Conservation (phyloP, 2,329 filamentous ascomycete species). For the Fusarium sp. region DNA sequence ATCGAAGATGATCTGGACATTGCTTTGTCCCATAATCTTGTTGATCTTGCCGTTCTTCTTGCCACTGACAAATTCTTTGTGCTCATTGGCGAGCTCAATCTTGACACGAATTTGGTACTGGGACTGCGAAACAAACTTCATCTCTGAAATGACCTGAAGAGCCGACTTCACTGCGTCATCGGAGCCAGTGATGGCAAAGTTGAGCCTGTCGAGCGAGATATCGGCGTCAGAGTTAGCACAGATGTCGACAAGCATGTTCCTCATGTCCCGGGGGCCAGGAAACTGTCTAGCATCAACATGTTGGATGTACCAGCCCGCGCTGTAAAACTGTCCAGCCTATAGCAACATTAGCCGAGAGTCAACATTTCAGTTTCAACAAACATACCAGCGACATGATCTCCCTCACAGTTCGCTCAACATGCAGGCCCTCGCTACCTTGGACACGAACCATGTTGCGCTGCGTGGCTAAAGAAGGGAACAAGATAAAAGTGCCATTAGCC, state of each 20-base stretch:
- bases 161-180: slow-evolving; percentile 96
- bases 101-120: slow-evolving; percentile 97
- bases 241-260: slow-evolving; percentile 93
- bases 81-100: slow-evolving; percentile 98
- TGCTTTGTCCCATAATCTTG: slow-evolving; percentile 99
- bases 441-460: slow-evolving; percentile 88
- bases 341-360: slow-evolving; percentile 40
- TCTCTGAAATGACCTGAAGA: slow-evolving; percentile 92
- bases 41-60: slow-evolving; percentile 99
- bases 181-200: slow-evolving; percentile 93
- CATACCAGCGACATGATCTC: slow-evolving; percentile 94
- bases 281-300: slow-evolving; percentile 74
- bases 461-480: slow-evolving; percentile 89
- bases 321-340: slow-evolving; percentile 96
- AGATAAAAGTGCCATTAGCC: slow-evolving; percentile 92
- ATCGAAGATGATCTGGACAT: slow-evolving; percentile 98
- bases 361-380: slow-evolving; percentile 21
- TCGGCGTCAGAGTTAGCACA: slow-evolving; percentile 97
- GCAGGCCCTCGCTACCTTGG: slow-evolving; percentile 91
- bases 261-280: slow-evolving; percentile 78
- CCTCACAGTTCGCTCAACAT: slow-evolving; percentile 93
- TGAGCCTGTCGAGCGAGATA: slow-evolving; percentile 92
- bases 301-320: slow-evolving; percentile 94
- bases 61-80: slow-evolving; percentile 99
- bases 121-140: slow-evolving; percentile 86